These are phyloP conservation scores for Aspergillus hiratsukae DNA, from an alignment of 2,329 filamentous ascomycete genomes.

Conservation along the genomic window DNA sequence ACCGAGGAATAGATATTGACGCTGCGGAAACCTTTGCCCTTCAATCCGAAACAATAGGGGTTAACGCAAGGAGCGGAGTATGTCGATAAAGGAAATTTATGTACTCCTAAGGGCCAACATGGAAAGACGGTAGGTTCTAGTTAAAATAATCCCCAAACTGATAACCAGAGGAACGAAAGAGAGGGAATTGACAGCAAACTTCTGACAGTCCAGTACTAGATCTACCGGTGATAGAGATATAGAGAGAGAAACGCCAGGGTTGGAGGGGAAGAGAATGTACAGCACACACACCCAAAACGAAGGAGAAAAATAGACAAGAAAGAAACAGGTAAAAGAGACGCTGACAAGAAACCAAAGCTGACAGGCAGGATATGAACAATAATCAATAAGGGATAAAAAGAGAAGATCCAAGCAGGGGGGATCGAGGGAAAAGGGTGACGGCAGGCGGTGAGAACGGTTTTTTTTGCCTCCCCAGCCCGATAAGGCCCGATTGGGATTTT, in stretches of 20 bases:
- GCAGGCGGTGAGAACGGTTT: neutral
- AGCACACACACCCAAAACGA: constrained; percentile 3
- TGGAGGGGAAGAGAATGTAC: constrained; percentile 5
- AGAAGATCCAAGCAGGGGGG: constrained; percentile 2
- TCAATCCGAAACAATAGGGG: neutral
- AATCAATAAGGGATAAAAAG: constrained; percentile 5
- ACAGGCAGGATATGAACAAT: constrained; percentile 6
- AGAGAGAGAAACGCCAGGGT: constrained; percentile 12
- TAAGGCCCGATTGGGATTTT: neutral
- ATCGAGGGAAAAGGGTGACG: constrained; percentile 1
- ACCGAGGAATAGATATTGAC: neutral
- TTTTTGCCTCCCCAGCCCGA: neutral
- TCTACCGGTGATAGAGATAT: constrained; percentile 2
- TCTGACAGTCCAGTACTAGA: neutral
- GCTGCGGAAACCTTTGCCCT: neutral
- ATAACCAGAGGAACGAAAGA: neutral
- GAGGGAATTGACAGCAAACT: neutral
- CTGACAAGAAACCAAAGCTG: constrained; percentile 17
- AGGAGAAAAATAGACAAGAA: constrained; percentile 12
- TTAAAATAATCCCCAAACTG: neutral
- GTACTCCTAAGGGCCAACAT: neutral
- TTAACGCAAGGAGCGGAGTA: neutral
- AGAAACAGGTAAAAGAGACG: constrained; percentile 9
- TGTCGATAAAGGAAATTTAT: neutral
- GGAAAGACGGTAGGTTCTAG: neutral